Evolutionary conservation across 306 rosid species (phyloP), one percentile per base, ranked within the genome.

Genomic region (Cotoneaster glaucophyllus): DNA sequence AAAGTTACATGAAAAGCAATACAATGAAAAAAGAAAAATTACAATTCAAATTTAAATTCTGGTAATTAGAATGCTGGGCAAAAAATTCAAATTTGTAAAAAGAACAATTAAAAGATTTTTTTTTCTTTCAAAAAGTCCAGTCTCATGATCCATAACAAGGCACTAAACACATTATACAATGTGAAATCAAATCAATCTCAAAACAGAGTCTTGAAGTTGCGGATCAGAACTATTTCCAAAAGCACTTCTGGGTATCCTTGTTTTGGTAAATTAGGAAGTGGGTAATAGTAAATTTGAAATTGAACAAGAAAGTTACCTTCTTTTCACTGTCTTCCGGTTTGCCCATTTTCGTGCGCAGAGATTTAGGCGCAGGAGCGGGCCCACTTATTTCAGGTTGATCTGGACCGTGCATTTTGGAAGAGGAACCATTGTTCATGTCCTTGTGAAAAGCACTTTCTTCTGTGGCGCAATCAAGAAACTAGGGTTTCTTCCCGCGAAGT

Each of bases 311-410:
- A 25, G 17, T 64, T 80, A 85, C 96, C 96, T 88, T 89, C 83
- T 82, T 86, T 72, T 89, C 90, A 54, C 45, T 77, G 69, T 91
- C 95, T 74, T 89, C 94, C 29, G 88, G 77, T 83, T 86, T 86
- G 62, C 81, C 80, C 91, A 88, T 89, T 86, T 86, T 83, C 77
- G 82, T 53, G 76, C 80, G 80, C 64, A 59, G 86, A 17, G 85
- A 83, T 81, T 84, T 83, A 18, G 85, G 83, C 34, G 81, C 63
- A 21, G 85, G 83, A 34, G 81, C 63, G 69, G 86, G 82, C 29
- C 82, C 84, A 83, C 77, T 83, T n/a, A 62, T 64, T 78, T 83
- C 84, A 41, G 86, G 80, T 26, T 88, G 91, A 80, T 86, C 88
- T 79, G 74, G 84, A 83, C 75, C 73, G 65, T 83, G 62, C 50